A percentile compares a stretch with the other conserved stretches of the same genome.
Evolutionary conservation across 139 green algal genomes (phyloP).

Genomic region (Mesotaenium endlicherianum): DNA sequence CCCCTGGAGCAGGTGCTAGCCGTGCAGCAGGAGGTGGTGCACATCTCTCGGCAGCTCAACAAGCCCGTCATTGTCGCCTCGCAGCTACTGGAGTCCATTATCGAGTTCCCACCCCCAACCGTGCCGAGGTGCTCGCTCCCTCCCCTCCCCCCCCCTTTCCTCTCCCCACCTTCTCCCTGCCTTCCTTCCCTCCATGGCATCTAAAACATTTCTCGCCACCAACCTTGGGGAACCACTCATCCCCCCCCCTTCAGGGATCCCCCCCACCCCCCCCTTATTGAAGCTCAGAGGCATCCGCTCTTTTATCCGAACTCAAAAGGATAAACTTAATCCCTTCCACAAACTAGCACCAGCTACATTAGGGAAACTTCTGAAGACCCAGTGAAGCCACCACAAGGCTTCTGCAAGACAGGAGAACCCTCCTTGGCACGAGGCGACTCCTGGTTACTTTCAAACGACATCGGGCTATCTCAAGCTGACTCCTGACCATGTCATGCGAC

Average conservation of each 20-base stretch:
- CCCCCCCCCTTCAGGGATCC: not conserved
- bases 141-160: not conserved
- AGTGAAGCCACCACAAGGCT: too few species aligned
- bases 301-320: not conserved
- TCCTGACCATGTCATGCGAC: too few species aligned
- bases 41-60: slow-evolving; percentile 63
- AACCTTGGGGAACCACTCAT: too few species aligned
- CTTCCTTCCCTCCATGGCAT: not conserved
- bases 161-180: not conserved
- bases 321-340: not conserved
- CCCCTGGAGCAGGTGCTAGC: slow-evolving; percentile 86
- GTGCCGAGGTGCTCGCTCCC: not conserved
- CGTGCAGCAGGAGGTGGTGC: slow-evolving; percentile 79
- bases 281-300: too few species aligned
- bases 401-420: too few species aligned
- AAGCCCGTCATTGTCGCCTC: slow-evolving; percentile 62
- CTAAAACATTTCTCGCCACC: too few species aligned
- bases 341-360: too few species aligned
- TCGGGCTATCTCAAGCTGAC: too few species aligned
- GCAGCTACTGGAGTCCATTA: slow-evolving; percentile 54
- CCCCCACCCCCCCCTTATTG: not conserved
- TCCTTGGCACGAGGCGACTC: too few species aligned
- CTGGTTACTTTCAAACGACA: too few species aligned
- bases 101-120: slow-evolving; percentile 38
- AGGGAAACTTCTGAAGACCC: too few species aligned